phyloP scores from a whole-genome alignment of 2,329 filamentous ascomycete species.

The Ophiostoma quercus region DNA sequence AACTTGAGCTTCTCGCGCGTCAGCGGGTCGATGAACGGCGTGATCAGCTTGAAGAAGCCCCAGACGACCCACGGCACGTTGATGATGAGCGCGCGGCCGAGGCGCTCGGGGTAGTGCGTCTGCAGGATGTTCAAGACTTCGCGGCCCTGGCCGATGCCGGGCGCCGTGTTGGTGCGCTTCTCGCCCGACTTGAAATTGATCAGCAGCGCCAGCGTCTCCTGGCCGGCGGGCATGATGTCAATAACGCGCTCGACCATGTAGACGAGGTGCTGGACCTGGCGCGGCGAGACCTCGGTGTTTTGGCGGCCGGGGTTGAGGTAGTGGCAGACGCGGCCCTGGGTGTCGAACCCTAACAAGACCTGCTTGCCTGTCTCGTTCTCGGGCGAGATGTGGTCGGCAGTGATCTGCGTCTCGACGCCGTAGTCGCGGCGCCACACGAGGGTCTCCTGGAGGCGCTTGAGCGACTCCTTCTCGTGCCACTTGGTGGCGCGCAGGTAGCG shows the following conservation, averaged over 20 bases:
- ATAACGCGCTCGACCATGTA: conserved; percentile 92
- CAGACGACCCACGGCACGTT: conserved; percentile 90
- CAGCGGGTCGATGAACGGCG: conserved; percentile 90
- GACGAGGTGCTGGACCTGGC: conserved; percentile 88
- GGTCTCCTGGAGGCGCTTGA: conserved; percentile 73
- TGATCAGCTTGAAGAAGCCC: conserved; percentile 94
- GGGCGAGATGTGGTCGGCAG: conserved; percentile 79
- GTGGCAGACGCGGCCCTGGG: conserved; percentile 75
- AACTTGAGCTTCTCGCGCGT: conserved; percentile 95
- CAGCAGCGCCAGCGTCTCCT: conserved; percentile 79
- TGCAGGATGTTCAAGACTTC: conserved; percentile 89
- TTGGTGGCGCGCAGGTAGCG: conserved; percentile 92
- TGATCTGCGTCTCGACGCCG: conserved; percentile 65
- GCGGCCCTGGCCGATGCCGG: conserved; percentile 68
- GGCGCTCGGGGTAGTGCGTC: conserved; percentile 88
- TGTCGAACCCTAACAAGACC: conserved; percentile 81
- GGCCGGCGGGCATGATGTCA: conserved; percentile 78
- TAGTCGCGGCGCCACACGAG: conserved; percentile 88
- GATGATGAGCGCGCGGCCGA: conserved; percentile 83
- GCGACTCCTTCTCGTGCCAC: conserved; percentile 72
- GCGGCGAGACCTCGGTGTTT: conserved; percentile 80
- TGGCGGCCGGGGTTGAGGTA: conserved; percentile 87
- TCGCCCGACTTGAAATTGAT: conserved; percentile 87
- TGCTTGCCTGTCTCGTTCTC: conserved; percentile 98
- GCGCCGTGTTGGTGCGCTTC: conserved; percentile 65